Conservation (phyloP, 257 asterid species). For the Anisodus tanguticus region DNA sequence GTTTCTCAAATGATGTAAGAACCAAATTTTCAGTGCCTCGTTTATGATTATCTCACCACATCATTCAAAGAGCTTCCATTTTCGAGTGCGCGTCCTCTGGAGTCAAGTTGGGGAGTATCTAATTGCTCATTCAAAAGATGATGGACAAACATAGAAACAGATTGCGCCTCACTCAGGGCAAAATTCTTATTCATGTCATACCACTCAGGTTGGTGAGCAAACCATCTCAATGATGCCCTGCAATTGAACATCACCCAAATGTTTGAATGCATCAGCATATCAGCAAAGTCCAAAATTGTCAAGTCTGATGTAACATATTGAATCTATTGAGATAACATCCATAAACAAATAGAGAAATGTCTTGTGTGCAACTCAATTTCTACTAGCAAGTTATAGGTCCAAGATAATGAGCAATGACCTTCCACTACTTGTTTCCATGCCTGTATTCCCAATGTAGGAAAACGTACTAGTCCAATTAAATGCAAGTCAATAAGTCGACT, state of each 20-base stretch:
- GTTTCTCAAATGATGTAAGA: conserved; percentile 27
- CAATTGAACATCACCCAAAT: conserved; percentile 29
- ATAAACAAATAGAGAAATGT: neutral
- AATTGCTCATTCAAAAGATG: conserved; percentile 74
- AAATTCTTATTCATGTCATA: conserved; percentile 76
- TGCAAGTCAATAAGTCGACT: neutral
- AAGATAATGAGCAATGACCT: conserved; percentile 5
- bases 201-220: conserved; percentile 94
- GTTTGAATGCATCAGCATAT: conserved; percentile 17
- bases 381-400: conserved; percentile 8
- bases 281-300: conserved; percentile 23
- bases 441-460: neutral
- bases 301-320: conserved; percentile 24
- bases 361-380: conserved; percentile 19
- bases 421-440: neutral
- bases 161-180: conserved; percentile 91
- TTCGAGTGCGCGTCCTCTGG: conserved; percentile 58
- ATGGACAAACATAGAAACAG: conserved; percentile 76
- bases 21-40: conserved; percentile 35
- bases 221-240: conserved; percentile 96
- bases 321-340: conserved; percentile 19
- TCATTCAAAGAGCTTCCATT: conserved; percentile 69
- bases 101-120: conserved; percentile 61
- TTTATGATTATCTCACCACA: conserved; percentile 59
- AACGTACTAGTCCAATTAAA: conserved; percentile 17